Evolutionary conservation across 345 rosid genomes (phyloP).

Genomic region (Pugionium cornutum): DNA sequence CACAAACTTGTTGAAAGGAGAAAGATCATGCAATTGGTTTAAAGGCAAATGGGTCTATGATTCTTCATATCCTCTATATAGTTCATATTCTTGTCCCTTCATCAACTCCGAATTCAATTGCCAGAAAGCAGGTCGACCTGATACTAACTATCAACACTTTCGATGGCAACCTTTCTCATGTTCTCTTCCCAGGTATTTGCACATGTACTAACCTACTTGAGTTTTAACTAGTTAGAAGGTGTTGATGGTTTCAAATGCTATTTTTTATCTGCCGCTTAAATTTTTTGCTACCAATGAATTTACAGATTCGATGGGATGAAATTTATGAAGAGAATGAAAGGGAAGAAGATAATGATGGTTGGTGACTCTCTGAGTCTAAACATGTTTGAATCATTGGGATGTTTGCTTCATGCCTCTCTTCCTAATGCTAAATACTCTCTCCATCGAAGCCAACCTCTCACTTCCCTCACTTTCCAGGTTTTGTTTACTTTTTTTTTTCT

Average conservation of each 20-base stretch:
- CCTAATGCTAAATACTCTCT: conserved; percentile 59
- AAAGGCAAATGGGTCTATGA: conserved; percentile 79
- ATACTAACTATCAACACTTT: conserved; percentile 58
- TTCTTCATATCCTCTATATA: conserved; percentile 63
- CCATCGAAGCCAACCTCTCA: conserved; percentile 43
- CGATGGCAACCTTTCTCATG: conserved; percentile 81
- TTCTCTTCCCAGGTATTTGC: conserved; percentile 60
- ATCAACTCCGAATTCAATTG: conserved; percentile 75
- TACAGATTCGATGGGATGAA: conserved; percentile 74
- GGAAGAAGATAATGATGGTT: conserved; percentile 96
- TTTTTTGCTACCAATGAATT: neutral
- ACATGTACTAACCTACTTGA: neutral
- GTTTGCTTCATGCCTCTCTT: conserved; percentile 69
- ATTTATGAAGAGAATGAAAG: conserved; percentile 76
- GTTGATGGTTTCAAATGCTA: neutral
- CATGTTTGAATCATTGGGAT: conserved; percentile 75
- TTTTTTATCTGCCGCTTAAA: too few species aligned
- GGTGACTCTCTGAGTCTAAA: conserved; percentile 92
- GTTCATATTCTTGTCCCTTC: conserved; percentile 64
- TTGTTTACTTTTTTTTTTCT: neutral
- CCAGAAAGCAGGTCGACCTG: conserved; percentile 73
- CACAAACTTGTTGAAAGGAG: conserved; percentile 28
- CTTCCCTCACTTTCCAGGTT: conserved; percentile 70
- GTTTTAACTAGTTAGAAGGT: conserved; percentile 6
- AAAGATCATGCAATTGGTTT: conserved; percentile 49